Evolutionary conservation across 2,329 filamentous ascomycete species (phyloP).

Genomic region (Phialemonium atrogriseum): DNA sequence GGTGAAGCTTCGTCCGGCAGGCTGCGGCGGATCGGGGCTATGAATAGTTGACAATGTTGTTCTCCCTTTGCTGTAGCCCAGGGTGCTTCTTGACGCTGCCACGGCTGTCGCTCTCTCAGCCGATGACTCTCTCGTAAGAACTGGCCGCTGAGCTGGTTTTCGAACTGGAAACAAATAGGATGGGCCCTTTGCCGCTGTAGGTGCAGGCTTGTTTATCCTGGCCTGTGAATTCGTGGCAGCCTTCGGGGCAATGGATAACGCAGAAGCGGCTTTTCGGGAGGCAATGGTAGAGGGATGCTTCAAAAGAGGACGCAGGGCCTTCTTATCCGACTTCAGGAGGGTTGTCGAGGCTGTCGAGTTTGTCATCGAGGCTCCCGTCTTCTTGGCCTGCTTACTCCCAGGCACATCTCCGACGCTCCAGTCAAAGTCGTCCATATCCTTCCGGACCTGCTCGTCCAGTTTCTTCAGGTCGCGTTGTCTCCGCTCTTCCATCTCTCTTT

Average conservation of each 20-base stretch:
- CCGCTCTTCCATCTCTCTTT: constrained; percentile 50
- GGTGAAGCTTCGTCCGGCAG: constrained; percentile 14
- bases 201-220: constrained; percentile 7
- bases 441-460: constrained; percentile 59
- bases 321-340: constrained; percentile 6
- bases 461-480: constrained; percentile 43
- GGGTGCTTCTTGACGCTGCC: constrained; percentile 67
- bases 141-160: constrained; percentile 26
- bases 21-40: constrained; percentile 12
- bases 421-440: constrained; percentile 54
- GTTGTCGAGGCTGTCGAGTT: no score
- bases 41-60: constrained; percentile 39
- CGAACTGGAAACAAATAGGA: constrained; percentile 21
- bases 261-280: constrained; percentile 46
- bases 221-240: constrained; percentile 15
- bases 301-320: constrained; percentile 7
- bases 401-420: constrained; percentile 52
- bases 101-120: constrained; percentile 54
- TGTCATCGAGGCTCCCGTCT: constrained; percentile 15
- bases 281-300: constrained; percentile 38
- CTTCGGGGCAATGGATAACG: constrained; percentile 33
- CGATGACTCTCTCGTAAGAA: constrained; percentile 36
- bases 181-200: constrained; percentile 17
- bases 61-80: constrained; percentile 78
- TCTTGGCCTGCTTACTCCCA: constrained; percentile 32